These are phyloP conservation scores for Glycine tomentella DNA, from an alignment of 306 rosid species.

Conservation along the genomic window DNA sequence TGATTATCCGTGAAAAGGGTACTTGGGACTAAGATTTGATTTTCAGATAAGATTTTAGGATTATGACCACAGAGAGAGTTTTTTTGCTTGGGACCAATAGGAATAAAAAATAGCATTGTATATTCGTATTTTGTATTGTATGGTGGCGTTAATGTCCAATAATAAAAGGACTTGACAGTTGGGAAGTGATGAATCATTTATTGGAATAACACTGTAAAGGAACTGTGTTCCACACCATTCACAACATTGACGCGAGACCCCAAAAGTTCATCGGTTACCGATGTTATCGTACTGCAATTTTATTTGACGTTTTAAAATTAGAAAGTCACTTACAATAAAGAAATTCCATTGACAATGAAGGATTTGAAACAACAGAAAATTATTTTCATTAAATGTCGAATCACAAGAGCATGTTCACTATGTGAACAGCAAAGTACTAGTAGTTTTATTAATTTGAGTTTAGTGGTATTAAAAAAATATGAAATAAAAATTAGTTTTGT, in stretches of 20 bases:
- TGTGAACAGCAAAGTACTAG: no score
- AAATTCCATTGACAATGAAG: no score
- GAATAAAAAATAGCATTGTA: not conserved
- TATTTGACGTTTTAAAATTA: no score
- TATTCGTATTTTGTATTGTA: conserved; percentile 4
- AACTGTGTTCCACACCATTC: conserved; percentile 30
- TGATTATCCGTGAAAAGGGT: not conserved
- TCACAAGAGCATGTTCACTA: no score
- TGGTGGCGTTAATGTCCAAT: conserved; percentile 8
- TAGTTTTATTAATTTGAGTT: no score
- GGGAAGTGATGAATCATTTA: conserved; percentile 27
- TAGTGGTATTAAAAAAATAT: no score
- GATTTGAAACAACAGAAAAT: no score
- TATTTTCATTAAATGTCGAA: no score
- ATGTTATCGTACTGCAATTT: no score
- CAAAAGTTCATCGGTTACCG: not conserved
- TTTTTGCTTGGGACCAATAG: not conserved
- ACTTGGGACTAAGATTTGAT: not conserved
- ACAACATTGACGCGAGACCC: not conserved
- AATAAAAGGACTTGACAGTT: conserved; percentile 40
- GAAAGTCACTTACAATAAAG: no score
- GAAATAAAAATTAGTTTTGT: no score
- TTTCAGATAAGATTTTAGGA: conserved; percentile 35
- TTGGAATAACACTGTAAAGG: conserved; percentile 28
- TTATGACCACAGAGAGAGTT: conserved; percentile 11